Base-by-base conservation (phyloP, 179 eudicot genomes). In the Carnegiea gigantea region DNA sequence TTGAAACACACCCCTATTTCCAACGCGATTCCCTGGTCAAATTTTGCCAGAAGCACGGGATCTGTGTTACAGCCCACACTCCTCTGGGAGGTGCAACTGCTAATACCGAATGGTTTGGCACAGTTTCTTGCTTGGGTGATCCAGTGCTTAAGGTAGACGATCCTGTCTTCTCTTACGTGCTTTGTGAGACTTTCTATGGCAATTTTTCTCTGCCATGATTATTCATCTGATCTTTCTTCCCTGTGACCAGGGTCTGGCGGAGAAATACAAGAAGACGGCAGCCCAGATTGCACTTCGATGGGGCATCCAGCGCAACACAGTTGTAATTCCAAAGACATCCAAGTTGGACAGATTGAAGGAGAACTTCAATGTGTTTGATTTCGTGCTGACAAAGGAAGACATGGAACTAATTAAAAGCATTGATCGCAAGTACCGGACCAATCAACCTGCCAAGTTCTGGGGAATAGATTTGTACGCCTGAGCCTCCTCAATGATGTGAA, bases 1-100 rank as follows among this genome's bases (percentile, higher is more conserved):
- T 95, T 33, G 99, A 95, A 87, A 90, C 98, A 26, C 98, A 95
- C 83, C 98, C 98, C 28, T 95, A 95, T 86, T 95, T 95, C 87
- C 98, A 95, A 73, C 98, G 99, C 10, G 95, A 94, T 15, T 93
- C 95, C 40, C 90, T 95, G 59, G 97, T 95, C 83, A 92, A 91
- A 79, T 93, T 95, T 87, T 91, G 95, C 78, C 97, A 92, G 82
- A 95, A 93, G 88, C 98, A 95, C 38, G 94, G 93, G 3, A 77
- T 95, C 74, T 88, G 91, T 81, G 92, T 95, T 48, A 95, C 98
- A 0, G 99, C 97, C 48, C 99, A 95, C 86, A 95, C 99, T 28
- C 99, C 99, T 46, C 88, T 95, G 21, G 99, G 99, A 9, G 99
- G 99, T 38, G 89, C 99, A 51, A 82, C 86, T 75, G 98, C 98